phyloP scores from a whole-genome alignment of 257 asterid species.

The Solanum sparsipilum region DNA sequence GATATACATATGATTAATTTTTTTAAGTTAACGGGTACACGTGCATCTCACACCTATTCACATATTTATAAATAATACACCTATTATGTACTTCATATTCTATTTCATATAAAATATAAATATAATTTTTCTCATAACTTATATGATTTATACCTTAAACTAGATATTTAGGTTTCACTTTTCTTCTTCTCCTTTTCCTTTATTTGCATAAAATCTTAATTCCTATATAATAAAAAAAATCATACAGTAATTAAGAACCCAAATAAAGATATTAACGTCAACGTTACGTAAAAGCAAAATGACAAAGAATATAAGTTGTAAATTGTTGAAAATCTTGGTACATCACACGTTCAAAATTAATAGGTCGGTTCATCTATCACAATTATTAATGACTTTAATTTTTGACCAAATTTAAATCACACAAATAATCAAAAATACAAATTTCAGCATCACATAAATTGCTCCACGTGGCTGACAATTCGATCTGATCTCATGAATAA shows the following conservation, averaged over 20 bases:
- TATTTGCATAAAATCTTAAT: not conserved
- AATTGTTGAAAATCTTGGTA: not conserved
- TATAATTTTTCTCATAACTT: not conserved
- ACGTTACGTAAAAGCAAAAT: not conserved
- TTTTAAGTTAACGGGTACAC: too few relatives aligned
- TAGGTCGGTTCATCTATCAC: not conserved
- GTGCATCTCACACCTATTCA: too few relatives aligned
- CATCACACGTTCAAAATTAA: not conserved
- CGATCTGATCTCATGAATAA: not conserved
- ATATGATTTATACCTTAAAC: not conserved
- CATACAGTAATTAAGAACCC: too few relatives aligned
- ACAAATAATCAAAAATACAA: not conserved
- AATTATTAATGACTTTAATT: not conserved
- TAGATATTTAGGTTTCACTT: not conserved
- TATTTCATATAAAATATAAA: not conserved
- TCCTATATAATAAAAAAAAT: not conserved
- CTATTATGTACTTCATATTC: not conserved
- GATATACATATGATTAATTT: too few relatives aligned
- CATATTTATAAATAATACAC: too few relatives aligned
- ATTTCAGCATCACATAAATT: not conserved
- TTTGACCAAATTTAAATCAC: not conserved
- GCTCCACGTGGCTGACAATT: slow-evolving; percentile 15
- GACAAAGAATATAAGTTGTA: not conserved
- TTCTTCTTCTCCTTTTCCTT: not conserved
- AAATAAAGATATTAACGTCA: not conserved